Base-by-base conservation (phyloP, 179 eudicot genomes). In the Gypsophila paniculata region DNA sequence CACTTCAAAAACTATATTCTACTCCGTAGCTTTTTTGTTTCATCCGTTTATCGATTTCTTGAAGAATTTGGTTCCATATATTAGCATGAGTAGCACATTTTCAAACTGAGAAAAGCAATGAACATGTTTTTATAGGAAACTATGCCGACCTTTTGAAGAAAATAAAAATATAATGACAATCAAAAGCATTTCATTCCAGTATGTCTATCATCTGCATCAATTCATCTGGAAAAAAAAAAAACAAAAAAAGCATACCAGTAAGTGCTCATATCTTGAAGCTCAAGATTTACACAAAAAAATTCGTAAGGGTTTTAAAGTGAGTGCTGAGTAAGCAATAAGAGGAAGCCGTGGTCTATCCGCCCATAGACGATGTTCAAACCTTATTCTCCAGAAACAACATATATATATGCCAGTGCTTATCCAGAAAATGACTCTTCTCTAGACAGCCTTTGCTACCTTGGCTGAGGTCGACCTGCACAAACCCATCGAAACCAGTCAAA, bases 381-480 rank as follows among this genome's bases (percentile, higher is more conserved):
- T 76, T 72, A 75, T 75, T 76, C 48, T n/a, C 54, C 49, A 38
- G 21, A 23, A 53, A 29, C 0, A 46, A 26, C 55, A 13, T 46
- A 17, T 59, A 19, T 49, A 22, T 22, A 34, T 57, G 46, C 19
- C 38, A 65, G 68, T 21, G 46, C 44, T 32, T 48, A 75, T 53
- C 74, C 69, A 26, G 22, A 22, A 42, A 62, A 72, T 39, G 59
- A 53, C 39, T 6, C 60, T 48, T 51, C 8, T 66, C 72, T 67
- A 79, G 66, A 60, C 10, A 9, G 6, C 0, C 73, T 38, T 34
- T 9, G 70, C 53, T 22, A 44, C 29, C 66, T 75, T 75, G 55
- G 55, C 76, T 39, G 79, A 75, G 32, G 46, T n/a, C 18, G 82
- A 59, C 79, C 82, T 79, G 78, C 57, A 79, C 6, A 12, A 4